Percentiles rank a stretch among this genome's conserved stretches.
Conservation (phyloP, 2,329 filamentous ascomycete species). For the Colletotrichum coccodes region DNA sequence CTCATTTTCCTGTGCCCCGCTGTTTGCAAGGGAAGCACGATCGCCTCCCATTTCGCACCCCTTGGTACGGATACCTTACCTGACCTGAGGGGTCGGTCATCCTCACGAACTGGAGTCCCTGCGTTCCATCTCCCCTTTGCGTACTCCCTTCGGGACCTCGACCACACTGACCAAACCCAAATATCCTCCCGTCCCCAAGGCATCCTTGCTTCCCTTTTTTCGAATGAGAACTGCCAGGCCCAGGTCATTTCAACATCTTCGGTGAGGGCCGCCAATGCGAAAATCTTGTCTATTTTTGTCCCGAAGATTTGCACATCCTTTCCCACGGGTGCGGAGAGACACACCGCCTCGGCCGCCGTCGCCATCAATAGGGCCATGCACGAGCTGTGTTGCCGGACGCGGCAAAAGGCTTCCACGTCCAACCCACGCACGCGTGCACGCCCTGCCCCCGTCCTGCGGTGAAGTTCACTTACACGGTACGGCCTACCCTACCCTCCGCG, state of each 20-base stretch:
- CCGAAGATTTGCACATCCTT: not conserved
- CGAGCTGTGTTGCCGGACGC: not conserved
- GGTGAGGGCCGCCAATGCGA: slow-evolving; percentile 20
- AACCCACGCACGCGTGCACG: not conserved
- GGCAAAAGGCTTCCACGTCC: not conserved
- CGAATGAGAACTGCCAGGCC: not conserved
- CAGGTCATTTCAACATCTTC: not conserved
- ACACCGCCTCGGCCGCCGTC: not conserved
- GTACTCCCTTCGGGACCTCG: not conserved
- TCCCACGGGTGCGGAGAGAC: not conserved
- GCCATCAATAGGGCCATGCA: not conserved
- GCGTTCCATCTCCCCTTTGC: not conserved
- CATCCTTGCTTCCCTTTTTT: slow-evolving; percentile 5
- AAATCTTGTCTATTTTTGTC: slow-evolving; percentile 22
- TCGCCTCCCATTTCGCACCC: not conserved
- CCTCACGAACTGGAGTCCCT: not conserved
- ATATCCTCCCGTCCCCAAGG: not conserved
- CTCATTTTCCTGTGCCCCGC: not conserved
- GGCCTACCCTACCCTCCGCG: not conserved
- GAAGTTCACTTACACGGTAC: not conserved
- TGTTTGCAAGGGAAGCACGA: not conserved
- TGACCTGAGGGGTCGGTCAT: not conserved
- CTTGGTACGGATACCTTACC: not conserved
- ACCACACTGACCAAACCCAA: slow-evolving; percentile 4
- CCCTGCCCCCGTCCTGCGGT: not conserved